Evolutionary conservation across 2,329 filamentous ascomycete genomes (phyloP), one percentile per base, ranked within the genome.

Genomic region (Orbilia brochopaga): DNA sequence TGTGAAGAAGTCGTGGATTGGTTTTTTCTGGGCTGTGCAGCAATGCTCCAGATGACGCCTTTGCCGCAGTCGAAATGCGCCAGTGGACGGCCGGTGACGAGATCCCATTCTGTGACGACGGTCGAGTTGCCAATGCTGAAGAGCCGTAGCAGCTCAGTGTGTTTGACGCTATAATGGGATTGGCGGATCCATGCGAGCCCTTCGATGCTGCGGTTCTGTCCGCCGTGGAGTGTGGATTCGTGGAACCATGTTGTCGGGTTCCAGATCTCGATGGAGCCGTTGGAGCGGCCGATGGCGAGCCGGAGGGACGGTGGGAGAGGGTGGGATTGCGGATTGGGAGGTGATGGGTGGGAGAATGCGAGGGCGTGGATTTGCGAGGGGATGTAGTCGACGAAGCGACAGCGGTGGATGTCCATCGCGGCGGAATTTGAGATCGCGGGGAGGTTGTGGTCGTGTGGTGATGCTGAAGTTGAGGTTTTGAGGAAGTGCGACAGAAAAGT

Each of bases 181-280:
- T 96, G 92, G 65, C 91, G 91, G 44, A 90, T 91, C 94, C 94
- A 99, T 44, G 88, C 89, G 24, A 99, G 83, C 6, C 91, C 91
- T 80, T 99, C 94, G 73, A 97, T 89, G 77, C 90, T 95, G 74
- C 92, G 85, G 76, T 92, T 90, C 76, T 90, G 88, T 55, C 91
- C 92, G 74, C 93, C 92, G 37, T 86, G 85, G 56, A 97, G 88
- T 72, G 92, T 87, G 42, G 87, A 87, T 82, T 99, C 94, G 79
- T 97, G 94, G 74, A 91, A 85, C 94, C 94, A 99, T 73, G 84
- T 83, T 74, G 86, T 82, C 1, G 93, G 92, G 79, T 96, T 96
- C 94, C 94, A 99, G 75, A 99, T 92, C 81, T 99, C 94, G 76
- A 99, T 94, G 78, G 96, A 91, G 76, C 94, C 94, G 79, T 97